Percentiles rank a stretch among this genome's conserved stretches.
Conservation (phyloP, 2,329 filamentous ascomycete genomes). For the Pyrenophora seminiperda region DNA sequence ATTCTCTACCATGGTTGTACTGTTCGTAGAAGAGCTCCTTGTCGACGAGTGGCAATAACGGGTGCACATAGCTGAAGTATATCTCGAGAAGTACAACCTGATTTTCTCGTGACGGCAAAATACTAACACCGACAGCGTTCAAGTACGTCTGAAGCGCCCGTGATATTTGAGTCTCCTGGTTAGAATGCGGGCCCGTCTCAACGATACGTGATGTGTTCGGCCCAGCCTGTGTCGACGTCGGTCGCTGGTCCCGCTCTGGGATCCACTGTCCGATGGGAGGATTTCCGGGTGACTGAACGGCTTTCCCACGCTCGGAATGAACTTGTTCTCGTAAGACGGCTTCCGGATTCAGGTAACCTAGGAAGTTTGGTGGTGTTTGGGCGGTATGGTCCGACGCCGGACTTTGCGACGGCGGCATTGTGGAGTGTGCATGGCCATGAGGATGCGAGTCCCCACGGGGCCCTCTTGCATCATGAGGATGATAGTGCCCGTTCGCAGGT, state of each 20-base stretch:
- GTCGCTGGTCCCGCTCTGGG: constrained; percentile 36
- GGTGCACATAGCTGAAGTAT: constrained; percentile 54
- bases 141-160: constrained; percentile 45
- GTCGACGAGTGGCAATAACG: constrained; percentile 55
- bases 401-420: constrained; percentile 42
- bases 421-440: constrained; percentile 35
- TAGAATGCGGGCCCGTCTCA: constrained; percentile 40
- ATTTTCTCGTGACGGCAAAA: constrained; percentile 43
- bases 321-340: constrained; percentile 53
- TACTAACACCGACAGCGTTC: constrained; percentile 44
- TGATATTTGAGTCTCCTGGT: constrained; percentile 40
- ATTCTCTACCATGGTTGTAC: constrained; percentile 44
- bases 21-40: constrained; percentile 49
- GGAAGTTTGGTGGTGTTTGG: constrained; percentile 49
- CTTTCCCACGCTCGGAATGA: constrained; percentile 40
- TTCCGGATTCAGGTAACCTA: constrained; percentile 55
- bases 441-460: constrained; percentile 29
- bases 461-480: constrained; percentile 34
- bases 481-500: constrained; percentile 29
- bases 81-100: constrained; percentile 51
- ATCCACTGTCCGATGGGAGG: constrained; percentile 46
- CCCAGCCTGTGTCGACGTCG: constrained; percentile 29
- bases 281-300: constrained; percentile 36
- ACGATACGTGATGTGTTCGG: constrained; percentile 31
- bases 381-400: constrained; percentile 37